phyloP scores from a whole-genome alignment of 2,329 filamentous ascomycete species.

The Beauveria australis region DNA sequence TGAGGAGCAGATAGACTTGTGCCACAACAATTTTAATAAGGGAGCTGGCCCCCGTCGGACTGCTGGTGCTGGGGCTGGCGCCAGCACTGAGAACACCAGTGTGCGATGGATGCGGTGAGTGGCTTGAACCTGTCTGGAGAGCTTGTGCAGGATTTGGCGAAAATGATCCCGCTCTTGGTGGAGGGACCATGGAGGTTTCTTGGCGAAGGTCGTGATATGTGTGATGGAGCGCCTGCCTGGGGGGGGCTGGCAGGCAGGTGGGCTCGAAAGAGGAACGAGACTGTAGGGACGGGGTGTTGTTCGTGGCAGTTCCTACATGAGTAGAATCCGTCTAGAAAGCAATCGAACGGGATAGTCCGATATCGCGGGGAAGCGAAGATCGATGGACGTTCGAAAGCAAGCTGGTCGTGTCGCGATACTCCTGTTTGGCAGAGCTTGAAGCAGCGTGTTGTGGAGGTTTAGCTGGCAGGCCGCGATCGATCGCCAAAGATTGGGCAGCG shows the following conservation, averaged over 20 bases:
- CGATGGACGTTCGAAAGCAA: not conserved
- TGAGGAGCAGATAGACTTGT: constrained; percentile 88
- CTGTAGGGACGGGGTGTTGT: constrained; percentile 19
- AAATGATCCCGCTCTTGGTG: constrained; percentile 55
- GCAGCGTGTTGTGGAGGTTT: not conserved
- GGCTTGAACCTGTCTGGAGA: constrained; percentile 47
- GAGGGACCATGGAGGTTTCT: constrained; percentile 48
- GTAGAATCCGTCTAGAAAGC: constrained; percentile 14
- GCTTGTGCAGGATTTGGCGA: constrained; percentile 52
- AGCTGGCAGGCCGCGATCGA: not conserved
- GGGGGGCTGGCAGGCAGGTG: constrained; percentile 26
- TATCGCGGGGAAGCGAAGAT: constrained; percentile 1
- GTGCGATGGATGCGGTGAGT: constrained; percentile 51
- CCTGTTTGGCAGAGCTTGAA: not conserved
- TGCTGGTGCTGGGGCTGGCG: constrained; percentile 54
- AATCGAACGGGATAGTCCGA: constrained; percentile 13
- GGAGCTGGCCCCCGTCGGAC: constrained; percentile 55
- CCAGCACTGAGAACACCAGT: constrained; percentile 49
- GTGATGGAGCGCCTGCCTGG: constrained; percentile 28
- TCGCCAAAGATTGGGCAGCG: not conserved
- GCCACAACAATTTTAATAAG: constrained; percentile 91
- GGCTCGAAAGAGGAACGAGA: constrained; percentile 23
- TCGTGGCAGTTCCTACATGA: constrained; percentile 28
- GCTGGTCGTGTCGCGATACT: constrained; percentile 4
- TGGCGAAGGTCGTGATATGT: constrained; percentile 23